Evolutionary conservation across 768 basidiomycete genomes (phyloP).

Genomic region (Nevesoporus exiguus): DNA sequence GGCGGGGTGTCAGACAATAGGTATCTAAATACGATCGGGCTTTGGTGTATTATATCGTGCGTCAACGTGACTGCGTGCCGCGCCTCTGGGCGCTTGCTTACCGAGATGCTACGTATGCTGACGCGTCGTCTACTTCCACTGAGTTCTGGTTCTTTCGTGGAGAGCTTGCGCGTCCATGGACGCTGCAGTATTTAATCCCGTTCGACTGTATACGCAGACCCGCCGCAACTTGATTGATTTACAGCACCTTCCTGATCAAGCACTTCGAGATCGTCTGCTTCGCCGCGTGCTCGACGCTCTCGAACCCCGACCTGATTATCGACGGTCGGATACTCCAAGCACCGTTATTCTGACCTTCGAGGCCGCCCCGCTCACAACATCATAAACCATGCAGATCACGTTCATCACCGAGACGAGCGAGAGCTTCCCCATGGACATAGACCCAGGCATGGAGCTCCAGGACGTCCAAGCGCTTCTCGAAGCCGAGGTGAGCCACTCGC

Average conservation of each 20-base stretch:
- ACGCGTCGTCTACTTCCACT: conserved; percentile 20
- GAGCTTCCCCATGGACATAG: conserved; percentile 73
- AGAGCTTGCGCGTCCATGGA: conserved; percentile 17
- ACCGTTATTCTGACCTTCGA: not conserved
- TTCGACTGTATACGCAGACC: not conserved
- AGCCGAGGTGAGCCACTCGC: conserved; percentile 70
- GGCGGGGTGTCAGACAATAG: conserved; percentile 30
- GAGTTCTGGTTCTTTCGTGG: conserved; percentile 22
- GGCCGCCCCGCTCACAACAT: not conserved
- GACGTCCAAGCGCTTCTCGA: conserved; percentile 93
- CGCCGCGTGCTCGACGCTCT: not conserved
- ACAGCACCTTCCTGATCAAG: conserved; percentile 29
- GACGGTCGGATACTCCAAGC: not conserved
- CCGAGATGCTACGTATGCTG: conserved; percentile 6
- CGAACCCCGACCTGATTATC: conserved; percentile 6
- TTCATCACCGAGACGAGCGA: conserved; percentile 68
- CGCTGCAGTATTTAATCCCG: conserved; percentile 13
- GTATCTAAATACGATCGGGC: not conserved
- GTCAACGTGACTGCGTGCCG: conserved; percentile 7
- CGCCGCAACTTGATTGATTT: not conserved
- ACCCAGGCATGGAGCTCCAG: conserved; percentile 86
- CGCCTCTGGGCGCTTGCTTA: conserved; percentile 9
- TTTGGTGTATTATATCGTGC: not conserved
- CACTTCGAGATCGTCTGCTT: conserved; percentile 4
- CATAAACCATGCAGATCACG: conserved; percentile 59